Evolutionary conservation across 768 basidiomycete species (phyloP).

Genomic region (Sporobolomyces pararoseus): DNA sequence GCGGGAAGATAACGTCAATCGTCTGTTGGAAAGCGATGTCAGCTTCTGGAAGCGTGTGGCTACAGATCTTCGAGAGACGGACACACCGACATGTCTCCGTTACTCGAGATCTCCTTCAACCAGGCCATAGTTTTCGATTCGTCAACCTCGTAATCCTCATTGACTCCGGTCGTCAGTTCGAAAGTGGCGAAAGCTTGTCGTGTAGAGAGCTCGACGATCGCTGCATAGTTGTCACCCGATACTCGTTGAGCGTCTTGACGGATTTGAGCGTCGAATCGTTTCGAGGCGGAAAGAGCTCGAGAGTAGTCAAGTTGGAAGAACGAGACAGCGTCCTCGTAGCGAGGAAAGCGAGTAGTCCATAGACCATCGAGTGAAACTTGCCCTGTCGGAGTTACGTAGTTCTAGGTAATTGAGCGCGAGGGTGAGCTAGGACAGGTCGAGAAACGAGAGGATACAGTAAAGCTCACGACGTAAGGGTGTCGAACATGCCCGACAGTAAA

Average conservation of each 20-base stretch:
- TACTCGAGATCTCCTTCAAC: slow-evolving; percentile 30
- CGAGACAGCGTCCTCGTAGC: slow-evolving; percentile 16
- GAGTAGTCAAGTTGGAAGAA: slow-evolving; percentile 25
- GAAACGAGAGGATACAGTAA: too few relatives aligned
- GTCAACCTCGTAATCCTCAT: slow-evolving; percentile 18
- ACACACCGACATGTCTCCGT: slow-evolving; percentile 24
- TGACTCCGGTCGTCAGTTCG: slow-evolving; percentile 36
- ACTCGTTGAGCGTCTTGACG: slow-evolving; percentile 23
- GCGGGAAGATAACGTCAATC: slow-evolving; percentile 44
- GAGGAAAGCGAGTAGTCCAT: slow-evolving; percentile 22
- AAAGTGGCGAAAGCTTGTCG: slow-evolving; percentile 43
- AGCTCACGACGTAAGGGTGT: slow-evolving; percentile 25
- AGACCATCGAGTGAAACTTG: slow-evolving; percentile 15
- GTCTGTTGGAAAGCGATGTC: too few relatives aligned
- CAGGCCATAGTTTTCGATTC: slow-evolving; percentile 28
- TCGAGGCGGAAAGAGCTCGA: slow-evolving; percentile 12
- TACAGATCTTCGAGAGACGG: too few relatives aligned
- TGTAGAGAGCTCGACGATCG: slow-evolving; percentile 39
- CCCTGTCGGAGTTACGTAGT: slow-evolving; percentile 23
- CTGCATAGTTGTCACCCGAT: slow-evolving; percentile 40
- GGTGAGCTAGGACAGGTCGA: not conserved
- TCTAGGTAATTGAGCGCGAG: not conserved
- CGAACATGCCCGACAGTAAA: slow-evolving; percentile 34
- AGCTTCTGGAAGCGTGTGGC: too few relatives aligned
- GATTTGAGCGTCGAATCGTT: slow-evolving; percentile 31